Percentiles rank a stretch among this genome's conserved stretches.
phyloP scores from a whole-genome alignment of 345 rosid species.

The Kernera saxatilis region DNA sequence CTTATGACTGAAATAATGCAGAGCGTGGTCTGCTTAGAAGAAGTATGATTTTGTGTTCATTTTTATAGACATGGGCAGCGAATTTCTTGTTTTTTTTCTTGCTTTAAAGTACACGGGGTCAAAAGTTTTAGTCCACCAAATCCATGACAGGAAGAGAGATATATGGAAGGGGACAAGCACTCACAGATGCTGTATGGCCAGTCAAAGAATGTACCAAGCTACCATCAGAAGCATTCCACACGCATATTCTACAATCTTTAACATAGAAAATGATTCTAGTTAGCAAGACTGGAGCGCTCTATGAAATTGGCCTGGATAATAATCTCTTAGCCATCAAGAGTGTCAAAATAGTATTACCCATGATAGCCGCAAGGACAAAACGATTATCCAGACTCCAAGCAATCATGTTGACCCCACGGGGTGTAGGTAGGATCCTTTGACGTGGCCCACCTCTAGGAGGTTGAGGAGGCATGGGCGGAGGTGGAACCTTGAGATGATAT shows the following conservation, averaged over 20 bases:
- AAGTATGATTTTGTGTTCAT: background rate
- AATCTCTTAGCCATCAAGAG: slow-evolving; percentile 3
- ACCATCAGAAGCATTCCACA: slow-evolving; percentile 99
- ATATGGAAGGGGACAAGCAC: slow-evolving; percentile 31
- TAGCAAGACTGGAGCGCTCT: slow-evolving; percentile 2
- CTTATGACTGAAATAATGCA: background rate
- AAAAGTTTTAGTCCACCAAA: slow-evolving; percentile 1
- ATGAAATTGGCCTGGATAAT: background rate
- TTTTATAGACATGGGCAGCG: background rate
- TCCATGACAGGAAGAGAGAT: slow-evolving; percentile 13
- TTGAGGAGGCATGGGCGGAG: slow-evolving; percentile 95
- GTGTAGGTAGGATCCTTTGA: slow-evolving; percentile 94
- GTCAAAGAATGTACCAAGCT: slow-evolving; percentile 92
- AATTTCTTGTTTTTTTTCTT: background rate
- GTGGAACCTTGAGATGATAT: slow-evolving; percentile 98
- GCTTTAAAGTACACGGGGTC: background rate
- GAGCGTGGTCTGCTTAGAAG: background rate
- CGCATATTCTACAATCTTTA: slow-evolving; percentile 99
- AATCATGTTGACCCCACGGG: slow-evolving; percentile 98
- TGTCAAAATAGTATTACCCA: slow-evolving; percentile 58
- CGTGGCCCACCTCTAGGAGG: slow-evolving; percentile 98
- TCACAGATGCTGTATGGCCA: slow-evolving; percentile 94
- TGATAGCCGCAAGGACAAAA: slow-evolving; percentile 98
- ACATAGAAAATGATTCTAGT: slow-evolving; percentile 15
- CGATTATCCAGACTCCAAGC: slow-evolving; percentile 98